Conservation (phyloP, 345 rosid genomes). For the Syzygium grande region DNA sequence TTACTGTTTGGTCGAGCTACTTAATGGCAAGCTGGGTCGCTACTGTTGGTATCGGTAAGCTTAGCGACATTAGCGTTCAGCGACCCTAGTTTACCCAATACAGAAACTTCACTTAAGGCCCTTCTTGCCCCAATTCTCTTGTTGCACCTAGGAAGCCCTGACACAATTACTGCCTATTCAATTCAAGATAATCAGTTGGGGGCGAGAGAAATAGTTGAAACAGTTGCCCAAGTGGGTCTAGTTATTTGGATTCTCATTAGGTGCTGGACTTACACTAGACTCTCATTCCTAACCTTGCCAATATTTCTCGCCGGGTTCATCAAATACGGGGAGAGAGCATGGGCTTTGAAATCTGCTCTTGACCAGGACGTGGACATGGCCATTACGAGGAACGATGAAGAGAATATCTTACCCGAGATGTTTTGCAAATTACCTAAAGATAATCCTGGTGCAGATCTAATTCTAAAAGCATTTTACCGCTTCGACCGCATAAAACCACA, state of each 20-base stretch:
- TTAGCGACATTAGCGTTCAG: not conserved
- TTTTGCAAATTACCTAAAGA: not conserved
- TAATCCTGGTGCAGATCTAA: not conserved
- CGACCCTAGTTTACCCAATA: not conserved
- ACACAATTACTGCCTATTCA: conserved; percentile 32
- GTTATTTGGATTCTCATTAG: conserved; percentile 10
- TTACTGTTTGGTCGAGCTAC: conserved; percentile 4
- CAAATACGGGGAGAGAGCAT: not conserved
- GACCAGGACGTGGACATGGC: not conserved
- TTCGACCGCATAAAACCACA: conserved; percentile 11
- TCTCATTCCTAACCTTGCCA: conserved; percentile 1
- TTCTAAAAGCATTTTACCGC: conserved; percentile 2
- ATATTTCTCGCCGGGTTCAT: not conserved
- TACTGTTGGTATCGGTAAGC: not conserved
- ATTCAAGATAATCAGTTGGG: conserved; percentile 32
- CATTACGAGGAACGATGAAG: not conserved
- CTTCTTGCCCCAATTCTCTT: conserved; percentile 31
- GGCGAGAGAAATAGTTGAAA: conserved; percentile 23
- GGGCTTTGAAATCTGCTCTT: not conserved
- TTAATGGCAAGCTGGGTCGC: conserved; percentile 5
- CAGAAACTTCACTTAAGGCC: not conserved
- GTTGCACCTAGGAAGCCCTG: conserved; percentile 34
- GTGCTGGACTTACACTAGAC: not conserved
- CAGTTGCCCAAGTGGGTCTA: conserved; percentile 8
- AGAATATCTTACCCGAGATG: not conserved